Conservation (phyloP, 768 basidiomycete genomes). For the Chalciporus pseudorubinellus region DNA sequence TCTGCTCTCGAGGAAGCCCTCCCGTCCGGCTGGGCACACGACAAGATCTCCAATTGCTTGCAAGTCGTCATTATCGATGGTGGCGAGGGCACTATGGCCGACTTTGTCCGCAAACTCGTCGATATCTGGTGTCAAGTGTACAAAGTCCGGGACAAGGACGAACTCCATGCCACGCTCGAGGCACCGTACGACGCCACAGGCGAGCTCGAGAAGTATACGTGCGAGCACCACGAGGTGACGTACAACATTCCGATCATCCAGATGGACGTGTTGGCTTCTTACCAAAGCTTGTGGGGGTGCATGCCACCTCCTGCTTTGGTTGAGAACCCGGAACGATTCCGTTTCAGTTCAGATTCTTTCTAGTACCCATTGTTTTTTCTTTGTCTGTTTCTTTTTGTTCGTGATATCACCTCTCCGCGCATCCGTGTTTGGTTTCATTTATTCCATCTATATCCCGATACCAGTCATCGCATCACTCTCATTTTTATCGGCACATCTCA, state of each 20-base stretch:
- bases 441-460: background rate
- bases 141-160: slow-evolving; percentile 16
- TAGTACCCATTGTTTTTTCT: background rate
- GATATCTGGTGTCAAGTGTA: slow-evolving; percentile 30
- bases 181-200: slow-evolving; percentile 21
- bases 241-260: slow-evolving; percentile 12
- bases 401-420: background rate
- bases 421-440: background rate
- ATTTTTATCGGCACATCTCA: background rate
- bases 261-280: slow-evolving; percentile 18
- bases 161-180: slow-evolving; percentile 22
- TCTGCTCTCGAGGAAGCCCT: slow-evolving; percentile 24
- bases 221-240: slow-evolving; percentile 5
- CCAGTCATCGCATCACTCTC: background rate
- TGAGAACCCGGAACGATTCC: slow-evolving; percentile 3
- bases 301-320: slow-evolving; percentile 10
- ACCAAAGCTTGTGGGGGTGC: slow-evolving; percentile 28
- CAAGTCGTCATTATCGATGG: slow-evolving; percentile 31
- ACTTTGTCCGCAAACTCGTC: slow-evolving; percentile 30
- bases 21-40: slow-evolving; percentile 15
- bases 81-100: slow-evolving; percentile 26
- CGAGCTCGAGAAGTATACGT: slow-evolving; percentile 24
- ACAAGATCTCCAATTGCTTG: slow-evolving; percentile 27
- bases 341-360: background rate
- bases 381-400: background rate